Base-by-base conservation (phyloP, 805 yeast species). In the Vanderwaltozyma yarrowii region DNA sequence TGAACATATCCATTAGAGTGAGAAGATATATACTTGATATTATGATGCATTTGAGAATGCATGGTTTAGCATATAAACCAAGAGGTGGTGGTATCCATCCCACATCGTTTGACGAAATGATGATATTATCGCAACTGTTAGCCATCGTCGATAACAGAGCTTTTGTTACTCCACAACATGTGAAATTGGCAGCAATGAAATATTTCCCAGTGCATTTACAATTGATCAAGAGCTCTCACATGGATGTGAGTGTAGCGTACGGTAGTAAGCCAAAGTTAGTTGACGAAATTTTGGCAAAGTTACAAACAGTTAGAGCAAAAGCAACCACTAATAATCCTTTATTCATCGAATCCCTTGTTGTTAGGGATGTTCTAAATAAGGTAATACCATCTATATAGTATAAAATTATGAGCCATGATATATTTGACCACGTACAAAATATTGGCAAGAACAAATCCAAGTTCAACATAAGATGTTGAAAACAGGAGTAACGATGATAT, bases 11-110 rank as follows among this genome's bases (percentile, higher is more conserved):
- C 10, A 13, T n/a, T 13, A 30, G 35, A 11, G 26, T 50, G 10
- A 35, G 32, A 30, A 61, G 77, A 9, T 78, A 78, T 46, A 68
- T 76, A 45, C 70, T 75, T 41, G 84, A 78, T 51, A 64, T 79
- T 6, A 60, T 74, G 27, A 64, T 78, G 2, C 76, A 69, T 49
- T 42, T 73, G 7, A 60, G 86, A 37, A 65, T 71, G 50, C 80
- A 78, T 47, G 51, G 83, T 35, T 64, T 76, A 45, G 68, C 74
- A 12, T 53, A 61, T 26, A 53, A 49, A 28, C 51, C 52, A 11
- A 54, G 50, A 36, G 61, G 56, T 3, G 70, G 72, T 2, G 85
- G 85, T 0, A 57, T 74, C 1, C 66, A 73, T 7, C 71, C 80
- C 0, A 56, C 54, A 32, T 61, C 76, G 1, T 49, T 69, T n/a